Percentiles rank a stretch among this genome's conserved stretches.
These are phyloP conservation scores for Nissolia schottii DNA, from an alignment of 306 rosid species.

Conservation along the genomic window DNA sequence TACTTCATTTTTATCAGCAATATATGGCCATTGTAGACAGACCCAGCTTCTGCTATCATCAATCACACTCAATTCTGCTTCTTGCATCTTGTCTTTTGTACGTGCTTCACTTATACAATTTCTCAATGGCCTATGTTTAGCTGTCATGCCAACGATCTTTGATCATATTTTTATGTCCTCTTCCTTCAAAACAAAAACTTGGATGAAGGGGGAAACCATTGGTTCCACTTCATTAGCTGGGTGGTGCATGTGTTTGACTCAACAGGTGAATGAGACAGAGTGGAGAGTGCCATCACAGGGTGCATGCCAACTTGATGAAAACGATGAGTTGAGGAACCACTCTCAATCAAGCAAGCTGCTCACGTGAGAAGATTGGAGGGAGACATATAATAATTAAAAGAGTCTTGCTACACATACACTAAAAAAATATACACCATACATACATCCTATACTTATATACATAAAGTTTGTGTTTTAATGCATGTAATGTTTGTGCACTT, in stretches of 20 bases:
- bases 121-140: constrained; percentile 1
- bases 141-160: constrained; percentile 19
- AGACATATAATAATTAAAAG: too few species aligned
- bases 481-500: too few species aligned
- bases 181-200: constrained; percentile 17
- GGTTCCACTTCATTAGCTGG: background rate
- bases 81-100: background rate
- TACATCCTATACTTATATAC: too few species aligned
- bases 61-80: constrained; percentile 47
- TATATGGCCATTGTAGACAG: constrained; percentile 40
- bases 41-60: constrained; percentile 52
- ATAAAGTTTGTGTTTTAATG: too few species aligned
- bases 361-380: background rate
- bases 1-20: constrained; percentile 55
- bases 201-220: constrained; percentile 2
- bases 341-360: background rate
- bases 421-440: too few species aligned
- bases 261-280: background rate
- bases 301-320: background rate
- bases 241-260: constrained; percentile 6
- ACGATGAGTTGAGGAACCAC: background rate
- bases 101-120: background rate
- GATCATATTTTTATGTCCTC: background rate
- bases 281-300: background rate
- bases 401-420: too few species aligned